phyloP scores from a whole-genome alignment of 257 asterid species.

The Gentiana macrophylla region DNA sequence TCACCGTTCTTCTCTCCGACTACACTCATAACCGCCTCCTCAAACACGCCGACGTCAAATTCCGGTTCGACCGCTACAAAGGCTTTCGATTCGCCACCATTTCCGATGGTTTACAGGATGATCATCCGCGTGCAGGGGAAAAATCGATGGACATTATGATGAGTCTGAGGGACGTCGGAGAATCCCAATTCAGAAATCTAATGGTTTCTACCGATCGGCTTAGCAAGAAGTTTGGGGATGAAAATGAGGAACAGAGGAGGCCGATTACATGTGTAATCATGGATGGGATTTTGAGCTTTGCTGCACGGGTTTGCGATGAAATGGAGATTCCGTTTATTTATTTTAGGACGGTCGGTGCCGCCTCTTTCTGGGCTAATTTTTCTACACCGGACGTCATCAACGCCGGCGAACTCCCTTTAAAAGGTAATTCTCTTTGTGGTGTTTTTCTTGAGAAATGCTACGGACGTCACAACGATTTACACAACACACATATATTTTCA shows the following conservation, averaged over 20 bases:
- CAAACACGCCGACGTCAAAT: constrained; percentile 1
- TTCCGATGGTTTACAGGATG: constrained; percentile 7
- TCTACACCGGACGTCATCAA: constrained; percentile 10
- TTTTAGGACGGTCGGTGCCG: constrained; percentile 11
- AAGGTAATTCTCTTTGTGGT: neutral
- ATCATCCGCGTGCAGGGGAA: constrained; percentile 5
- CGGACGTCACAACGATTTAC: no score
- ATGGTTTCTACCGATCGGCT: constrained; percentile 7
- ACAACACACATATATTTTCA: no score
- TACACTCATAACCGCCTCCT: constrained; percentile 6
- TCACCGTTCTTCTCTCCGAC: constrained; percentile 22
- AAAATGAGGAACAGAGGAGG: neutral
- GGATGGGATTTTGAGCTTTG: constrained; percentile 10
- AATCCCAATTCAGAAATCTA: constrained; percentile 2
- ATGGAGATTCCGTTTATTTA: constrained; percentile 8
- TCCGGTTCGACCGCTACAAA: neutral
- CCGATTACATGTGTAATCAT: neutral
- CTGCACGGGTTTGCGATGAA: constrained; percentile 8
- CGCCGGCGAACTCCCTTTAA: constrained; percentile 10
- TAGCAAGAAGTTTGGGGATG: neutral
- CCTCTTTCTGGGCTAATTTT: constrained; percentile 15
- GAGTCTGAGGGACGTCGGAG: constrained; percentile 7
- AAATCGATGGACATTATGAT: constrained; percentile 11
- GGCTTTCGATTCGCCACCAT: constrained; percentile 8
- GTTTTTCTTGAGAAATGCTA: neutral